Conservation (phyloP, 306 rosid species). For the Abrus precatorius region DNA sequence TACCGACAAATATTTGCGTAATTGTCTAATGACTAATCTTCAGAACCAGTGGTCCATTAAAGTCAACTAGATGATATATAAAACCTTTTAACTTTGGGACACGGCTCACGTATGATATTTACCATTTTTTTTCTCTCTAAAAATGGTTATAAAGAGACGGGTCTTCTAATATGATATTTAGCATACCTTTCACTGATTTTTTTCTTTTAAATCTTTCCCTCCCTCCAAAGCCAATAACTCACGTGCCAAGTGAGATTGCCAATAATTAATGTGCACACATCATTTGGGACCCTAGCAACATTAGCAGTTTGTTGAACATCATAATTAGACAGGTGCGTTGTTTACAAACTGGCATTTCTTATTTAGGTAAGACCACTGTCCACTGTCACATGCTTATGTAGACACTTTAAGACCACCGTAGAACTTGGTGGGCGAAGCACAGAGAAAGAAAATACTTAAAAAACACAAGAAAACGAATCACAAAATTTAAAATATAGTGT, state of each 20-base stretch:
- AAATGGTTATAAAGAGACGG: no score
- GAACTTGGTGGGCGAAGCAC: neutral
- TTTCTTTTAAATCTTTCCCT: neutral
- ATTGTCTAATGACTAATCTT: neutral
- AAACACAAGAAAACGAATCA: neutral
- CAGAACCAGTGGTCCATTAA: slow-evolving; percentile 20
- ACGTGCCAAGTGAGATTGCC: neutral
- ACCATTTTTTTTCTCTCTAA: neutral
- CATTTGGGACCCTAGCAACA: neutral
- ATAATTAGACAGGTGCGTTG: neutral
- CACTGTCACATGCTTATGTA: neutral
- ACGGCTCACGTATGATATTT: neutral
- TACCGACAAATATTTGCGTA: slow-evolving; percentile 7
- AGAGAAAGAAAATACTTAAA: neutral
- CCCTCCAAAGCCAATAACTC: neutral
- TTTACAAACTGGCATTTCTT: slow-evolving; percentile 44
- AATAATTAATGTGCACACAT: neutral
- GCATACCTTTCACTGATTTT: neutral
- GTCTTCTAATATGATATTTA: no score
- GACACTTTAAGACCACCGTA: neutral
- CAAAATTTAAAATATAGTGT: neutral
- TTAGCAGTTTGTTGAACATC: neutral
- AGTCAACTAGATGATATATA: neutral
- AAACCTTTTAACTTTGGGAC: neutral
- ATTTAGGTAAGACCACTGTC: neutral